These are phyloP conservation scores for Candida manassasensis DNA, from an alignment of 805 yeast species.

Conservation along the genomic window DNA sequence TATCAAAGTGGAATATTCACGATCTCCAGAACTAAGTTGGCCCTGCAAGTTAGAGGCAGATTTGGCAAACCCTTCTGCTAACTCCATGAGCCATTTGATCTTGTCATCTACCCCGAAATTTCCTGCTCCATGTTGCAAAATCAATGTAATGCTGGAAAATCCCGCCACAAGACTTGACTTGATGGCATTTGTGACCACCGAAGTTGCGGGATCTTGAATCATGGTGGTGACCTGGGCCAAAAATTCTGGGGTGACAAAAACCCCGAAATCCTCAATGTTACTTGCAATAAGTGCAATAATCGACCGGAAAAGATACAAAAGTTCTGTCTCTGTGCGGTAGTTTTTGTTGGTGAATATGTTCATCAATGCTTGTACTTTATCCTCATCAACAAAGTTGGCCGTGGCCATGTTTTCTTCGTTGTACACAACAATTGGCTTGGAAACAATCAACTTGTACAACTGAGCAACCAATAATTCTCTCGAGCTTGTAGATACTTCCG, in stretches of 20 bases:
- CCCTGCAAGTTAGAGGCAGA: conserved; percentile 26
- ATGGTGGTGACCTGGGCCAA: conserved; percentile 20
- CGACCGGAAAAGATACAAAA: conserved; percentile 36
- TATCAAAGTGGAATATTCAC: conserved; percentile 38
- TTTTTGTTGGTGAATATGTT: conserved; percentile 28
- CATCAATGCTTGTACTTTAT: conserved; percentile 28
- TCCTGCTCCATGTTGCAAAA: conserved; percentile 45
- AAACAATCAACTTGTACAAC: conserved; percentile 43
- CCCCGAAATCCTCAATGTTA: conserved; percentile 48
- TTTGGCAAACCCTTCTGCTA: conserved; percentile 35
- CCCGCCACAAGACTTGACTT: conserved; percentile 37
- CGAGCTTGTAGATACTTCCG: conserved; percentile 42
- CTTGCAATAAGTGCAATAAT: conserved; percentile 41
- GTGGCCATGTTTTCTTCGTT: conserved; percentile 35
- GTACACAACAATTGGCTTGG: conserved; percentile 33
- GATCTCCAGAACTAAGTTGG: conserved; percentile 36
- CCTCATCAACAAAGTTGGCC: conserved; percentile 35
- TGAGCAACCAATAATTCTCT: conserved; percentile 49
- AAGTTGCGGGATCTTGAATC: conserved; percentile 31
- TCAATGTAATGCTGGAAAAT: conserved; percentile 33
- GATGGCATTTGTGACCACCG: conserved; percentile 32
- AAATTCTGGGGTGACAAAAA: conserved; percentile 28
- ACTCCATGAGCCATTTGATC: conserved; percentile 38
- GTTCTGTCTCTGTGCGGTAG: conserved; percentile 37
- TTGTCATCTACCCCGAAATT: conserved; percentile 47